A percentile compares a stretch with the other conserved stretches of the same genome.
Evolutionary conservation across 257 asterid genomes (phyloP).

Genomic region (Solanum tarapatanum): DNA sequence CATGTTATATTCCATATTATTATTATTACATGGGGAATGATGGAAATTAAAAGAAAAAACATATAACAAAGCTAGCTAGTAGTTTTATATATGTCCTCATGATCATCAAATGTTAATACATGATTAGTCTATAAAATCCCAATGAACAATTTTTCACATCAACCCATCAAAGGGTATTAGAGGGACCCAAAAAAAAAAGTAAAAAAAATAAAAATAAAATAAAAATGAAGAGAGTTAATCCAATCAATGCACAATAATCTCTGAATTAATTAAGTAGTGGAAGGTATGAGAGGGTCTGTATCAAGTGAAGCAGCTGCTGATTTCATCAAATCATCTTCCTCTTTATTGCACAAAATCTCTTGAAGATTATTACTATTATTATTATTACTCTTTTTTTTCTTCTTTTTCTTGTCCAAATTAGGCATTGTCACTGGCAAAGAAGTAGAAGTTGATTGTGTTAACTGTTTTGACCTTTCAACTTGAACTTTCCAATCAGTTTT

Average conservation of each 20-base stretch:
- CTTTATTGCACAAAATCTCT: constrained; percentile 36
- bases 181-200: neutral
- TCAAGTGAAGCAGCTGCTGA: constrained; percentile 28
- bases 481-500: constrained; percentile 63
- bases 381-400: neutral
- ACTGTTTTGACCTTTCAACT: constrained; percentile 57
- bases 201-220: neutral
- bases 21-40: constrained; percentile 7
- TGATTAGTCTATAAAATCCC: constrained; percentile 4
- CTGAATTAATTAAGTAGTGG: neutral
- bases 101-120: neutral
- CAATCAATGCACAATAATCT: constrained; percentile 22
- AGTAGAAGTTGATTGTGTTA: constrained; percentile 16
- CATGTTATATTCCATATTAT: neutral
- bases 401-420: neutral
- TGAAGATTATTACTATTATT: constrained; percentile 10
- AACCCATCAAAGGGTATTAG: neutral
- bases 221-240: neutral
- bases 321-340: constrained; percentile 26
- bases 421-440: constrained; percentile 20
- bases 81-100: neutral
- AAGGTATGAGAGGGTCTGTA: constrained; percentile 45
- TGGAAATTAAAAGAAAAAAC: neutral
- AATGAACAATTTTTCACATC: constrained; percentile 26
- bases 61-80: neutral